Evolutionary conservation across 371 early-diverging fungal genomes (phyloP).

Genomic region (Conidiobolus coronatus): DNA sequence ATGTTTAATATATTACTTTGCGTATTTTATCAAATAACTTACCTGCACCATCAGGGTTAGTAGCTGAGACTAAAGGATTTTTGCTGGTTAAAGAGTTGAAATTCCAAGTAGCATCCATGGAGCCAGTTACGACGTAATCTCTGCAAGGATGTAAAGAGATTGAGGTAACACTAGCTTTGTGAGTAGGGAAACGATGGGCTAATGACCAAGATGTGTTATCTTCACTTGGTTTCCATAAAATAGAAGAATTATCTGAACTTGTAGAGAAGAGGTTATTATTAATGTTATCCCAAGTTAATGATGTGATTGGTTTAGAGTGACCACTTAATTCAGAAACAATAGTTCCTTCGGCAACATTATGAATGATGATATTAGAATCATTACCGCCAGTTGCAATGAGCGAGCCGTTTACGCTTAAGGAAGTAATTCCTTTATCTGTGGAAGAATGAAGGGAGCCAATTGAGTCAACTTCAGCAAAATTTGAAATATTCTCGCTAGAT

Average conservation of each 20-base stretch:
- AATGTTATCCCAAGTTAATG: neutral
- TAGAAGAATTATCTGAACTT: neutral
- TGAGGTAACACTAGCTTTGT: conserved; percentile 42
- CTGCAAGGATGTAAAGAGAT: conserved; percentile 53
- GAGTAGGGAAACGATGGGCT: conserved; percentile 14
- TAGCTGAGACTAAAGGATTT: neutral
- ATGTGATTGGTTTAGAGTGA: conserved; percentile 50
- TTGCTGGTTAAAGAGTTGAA: neutral
- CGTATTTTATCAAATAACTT: conserved; percentile 1
- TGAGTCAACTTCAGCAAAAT: conserved; percentile 21
- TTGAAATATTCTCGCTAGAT: conserved; percentile 34
- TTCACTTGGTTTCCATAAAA: conserved; percentile 19
- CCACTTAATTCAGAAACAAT: conserved; percentile 49
- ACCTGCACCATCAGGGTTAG: neutral
- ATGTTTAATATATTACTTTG: too few species aligned
- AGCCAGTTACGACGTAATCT: conserved; percentile 50
- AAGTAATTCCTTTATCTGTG: conserved; percentile 51
- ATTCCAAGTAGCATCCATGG: conserved; percentile 56
- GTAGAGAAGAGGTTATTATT: neutral
- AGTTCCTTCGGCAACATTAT: conserved; percentile 32
- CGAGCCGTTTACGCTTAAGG: conserved; percentile 29
- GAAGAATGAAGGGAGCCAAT: conserved; percentile 49
- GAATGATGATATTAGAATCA: conserved; percentile 53
- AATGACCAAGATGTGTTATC: conserved; percentile 18
- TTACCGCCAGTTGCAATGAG: conserved; percentile 56